Percentiles rank a stretch among this genome's conserved stretches.
These are phyloP conservation scores for Salix brachista DNA, from an alignment of 345 rosid genomes.

Conservation along the genomic window DNA sequence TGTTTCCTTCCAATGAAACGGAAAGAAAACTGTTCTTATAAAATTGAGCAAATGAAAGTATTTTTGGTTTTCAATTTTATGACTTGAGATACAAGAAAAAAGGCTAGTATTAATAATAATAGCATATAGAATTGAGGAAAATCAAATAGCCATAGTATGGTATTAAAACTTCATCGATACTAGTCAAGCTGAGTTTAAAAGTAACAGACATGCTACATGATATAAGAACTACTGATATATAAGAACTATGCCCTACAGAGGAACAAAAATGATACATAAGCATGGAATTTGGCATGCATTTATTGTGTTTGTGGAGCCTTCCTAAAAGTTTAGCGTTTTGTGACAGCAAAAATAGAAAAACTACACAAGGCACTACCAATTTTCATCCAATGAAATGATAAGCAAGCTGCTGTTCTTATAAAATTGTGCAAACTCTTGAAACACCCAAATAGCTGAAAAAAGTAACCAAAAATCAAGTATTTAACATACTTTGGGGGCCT, in stretches of 20 bases:
- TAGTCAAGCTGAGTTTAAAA: neutral
- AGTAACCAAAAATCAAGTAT: constrained; percentile 1
- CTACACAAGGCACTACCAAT: neutral
- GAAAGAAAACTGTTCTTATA: neutral
- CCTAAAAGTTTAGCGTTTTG: neutral
- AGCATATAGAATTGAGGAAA: neutral
- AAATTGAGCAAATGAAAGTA: neutral
- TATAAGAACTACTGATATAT: neutral
- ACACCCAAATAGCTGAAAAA: neutral
- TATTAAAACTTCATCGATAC: neutral
- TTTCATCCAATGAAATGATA: neutral
- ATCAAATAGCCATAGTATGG: neutral
- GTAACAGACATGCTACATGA: neutral
- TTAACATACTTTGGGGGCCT: constrained; percentile 68
- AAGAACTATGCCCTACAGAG: neutral
- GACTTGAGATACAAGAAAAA: neutral
- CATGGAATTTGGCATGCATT: neutral
- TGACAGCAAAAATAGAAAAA: neutral
- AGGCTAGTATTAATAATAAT: neutral
- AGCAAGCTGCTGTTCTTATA: neutral
- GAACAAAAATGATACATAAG: neutral
- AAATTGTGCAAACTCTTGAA: neutral
- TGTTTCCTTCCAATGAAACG: neutral
- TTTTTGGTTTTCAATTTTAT: neutral
- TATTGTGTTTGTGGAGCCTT: neutral